These are phyloP conservation scores for Xylaria flabelliformis DNA, from an alignment of 495 filamentous ascomycete species.

Conservation along the genomic window DNA sequence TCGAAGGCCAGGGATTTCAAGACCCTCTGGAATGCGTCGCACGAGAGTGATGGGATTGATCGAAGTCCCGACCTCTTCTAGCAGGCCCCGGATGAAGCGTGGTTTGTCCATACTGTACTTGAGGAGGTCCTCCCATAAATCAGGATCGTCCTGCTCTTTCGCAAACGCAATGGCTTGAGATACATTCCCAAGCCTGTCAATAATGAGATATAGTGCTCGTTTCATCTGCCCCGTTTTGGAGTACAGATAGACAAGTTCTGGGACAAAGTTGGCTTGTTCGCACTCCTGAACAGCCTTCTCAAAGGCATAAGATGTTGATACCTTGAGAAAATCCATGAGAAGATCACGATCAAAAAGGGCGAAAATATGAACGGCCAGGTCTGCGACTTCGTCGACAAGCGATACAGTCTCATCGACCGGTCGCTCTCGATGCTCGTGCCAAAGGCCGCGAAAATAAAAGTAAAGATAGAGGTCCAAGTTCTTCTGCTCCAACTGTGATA, in stretches of 20 bases:
- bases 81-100: slow-evolving; percentile 85
- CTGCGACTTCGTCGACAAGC: slow-evolving; percentile 84
- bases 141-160: slow-evolving; percentile 86
- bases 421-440: slow-evolving; percentile 63
- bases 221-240: slow-evolving; percentile 95
- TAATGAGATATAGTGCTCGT: slow-evolving; percentile 86
- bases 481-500: slow-evolving; percentile 70
- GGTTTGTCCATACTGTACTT: slow-evolving; percentile 97
- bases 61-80: slow-evolving; percentile 91
- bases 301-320: slow-evolving; percentile 81
- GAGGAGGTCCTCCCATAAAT: slow-evolving; percentile 93
- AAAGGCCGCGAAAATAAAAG: slow-evolving; percentile 88
- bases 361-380: slow-evolving; percentile 84
- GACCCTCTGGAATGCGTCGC: slow-evolving; percentile 84
- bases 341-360: slow-evolving; percentile 79
- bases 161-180: slow-evolving; percentile 91
- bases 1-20: slow-evolving; percentile 87
- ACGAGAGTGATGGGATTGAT: slow-evolving; percentile 91
- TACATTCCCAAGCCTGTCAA: slow-evolving; percentile 85
- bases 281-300: slow-evolving; percentile 82
- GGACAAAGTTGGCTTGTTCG: slow-evolving; percentile 76
- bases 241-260: slow-evolving; percentile 90
- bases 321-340: slow-evolving; percentile 85
- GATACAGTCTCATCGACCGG: slow-evolving; percentile 66
- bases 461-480: slow-evolving; percentile 76